Evolutionary conservation across 345 rosid genomes (phyloP), one percentile per base, ranked within the genome.

Genomic region (Salix purpurea): DNA sequence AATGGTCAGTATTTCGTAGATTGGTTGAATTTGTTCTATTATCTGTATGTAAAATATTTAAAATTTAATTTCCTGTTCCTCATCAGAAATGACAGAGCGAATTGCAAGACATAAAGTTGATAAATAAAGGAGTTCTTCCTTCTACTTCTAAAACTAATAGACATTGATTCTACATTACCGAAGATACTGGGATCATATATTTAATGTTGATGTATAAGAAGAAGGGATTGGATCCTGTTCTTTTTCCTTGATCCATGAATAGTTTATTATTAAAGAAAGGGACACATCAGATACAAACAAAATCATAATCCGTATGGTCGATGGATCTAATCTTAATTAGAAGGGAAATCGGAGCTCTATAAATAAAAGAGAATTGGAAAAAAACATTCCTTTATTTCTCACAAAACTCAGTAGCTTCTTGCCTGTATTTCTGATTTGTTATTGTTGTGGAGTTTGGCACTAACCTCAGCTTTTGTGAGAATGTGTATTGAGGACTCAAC

Each of bases 1-100:
- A 50, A 90, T 88, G 97, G 98, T 92, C 65, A 81, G 86, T 82
- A 50, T 67, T 40, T 40, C 44, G 44, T 11, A 40, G 44, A 10
- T 40, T 40, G 13, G 3, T 40, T 40, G 0, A 40, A 8, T 40
- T 2, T 40, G 3, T 40, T 40, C 44, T 9, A 10, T 40, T 0
- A 50, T 18, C 18, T 50, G 56, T 5, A 50, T 50, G n/a, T 18
- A 50, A 50, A 50, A 18, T 21, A 44, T 11, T 13, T 44, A 44
- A 15, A 46, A 13, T 46, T 46, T 46, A 13, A 13, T 46, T 46
- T 46, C 16, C 0, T 13, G 16, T 13, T 11, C 50, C 50, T 46
- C 18, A 46, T 18, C 21, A 16, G n/a, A 50, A 50, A 18, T 16
- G 56, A 5, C 56, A 2, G 7, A 5, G 56, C 7, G 1, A 50